Conservation (phyloP, 225 moss, liverwort and hornwort species). For the Sphagnum tenellum region DNA sequence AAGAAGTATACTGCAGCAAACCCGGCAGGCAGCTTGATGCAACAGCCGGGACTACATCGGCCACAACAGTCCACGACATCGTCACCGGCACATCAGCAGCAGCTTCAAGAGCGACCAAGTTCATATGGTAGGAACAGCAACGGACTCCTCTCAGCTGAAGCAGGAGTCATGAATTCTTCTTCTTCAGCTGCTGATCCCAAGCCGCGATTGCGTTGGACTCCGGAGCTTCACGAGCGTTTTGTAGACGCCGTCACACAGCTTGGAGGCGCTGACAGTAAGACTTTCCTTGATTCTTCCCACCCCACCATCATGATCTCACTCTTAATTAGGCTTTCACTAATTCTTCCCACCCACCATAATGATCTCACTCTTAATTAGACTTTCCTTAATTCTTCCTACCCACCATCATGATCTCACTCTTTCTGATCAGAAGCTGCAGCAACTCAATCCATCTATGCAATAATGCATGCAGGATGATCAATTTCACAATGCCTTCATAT, state of each 20-base stretch:
- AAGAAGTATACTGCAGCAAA: constrained; percentile 67
- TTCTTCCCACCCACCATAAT: too few relatives aligned
- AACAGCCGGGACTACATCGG: constrained; percentile 51
- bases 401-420: too few relatives aligned
- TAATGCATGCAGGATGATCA: too few relatives aligned
- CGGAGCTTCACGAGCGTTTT: constrained; percentile 86
- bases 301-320: not conserved
- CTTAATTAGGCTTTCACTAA: too few relatives aligned
- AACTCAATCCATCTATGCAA: too few relatives aligned
- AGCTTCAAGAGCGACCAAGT: constrained; percentile 30
- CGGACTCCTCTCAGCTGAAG: constrained; percentile 21
- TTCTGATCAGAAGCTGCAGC: too few relatives aligned
- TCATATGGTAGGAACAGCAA: constrained; percentile 29
- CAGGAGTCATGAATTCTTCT: constrained; percentile 19
- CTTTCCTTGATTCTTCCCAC: not conserved
- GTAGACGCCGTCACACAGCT: constrained; percentile 87
- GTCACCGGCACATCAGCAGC: too few relatives aligned
- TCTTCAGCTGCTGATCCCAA: constrained; percentile 53
- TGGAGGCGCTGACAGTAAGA: constrained; percentile 87
- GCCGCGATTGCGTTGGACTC: constrained; percentile 87
- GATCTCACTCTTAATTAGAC: too few relatives aligned
- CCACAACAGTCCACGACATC: constrained; percentile 12
- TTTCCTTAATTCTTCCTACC: too few relatives aligned
- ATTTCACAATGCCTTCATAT: too few relatives aligned
- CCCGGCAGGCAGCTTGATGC: constrained; percentile 32